Evolutionary conservation across 768 basidiomycete genomes (phyloP).

Genomic region (Boletus rufocinnamomeus): DNA sequence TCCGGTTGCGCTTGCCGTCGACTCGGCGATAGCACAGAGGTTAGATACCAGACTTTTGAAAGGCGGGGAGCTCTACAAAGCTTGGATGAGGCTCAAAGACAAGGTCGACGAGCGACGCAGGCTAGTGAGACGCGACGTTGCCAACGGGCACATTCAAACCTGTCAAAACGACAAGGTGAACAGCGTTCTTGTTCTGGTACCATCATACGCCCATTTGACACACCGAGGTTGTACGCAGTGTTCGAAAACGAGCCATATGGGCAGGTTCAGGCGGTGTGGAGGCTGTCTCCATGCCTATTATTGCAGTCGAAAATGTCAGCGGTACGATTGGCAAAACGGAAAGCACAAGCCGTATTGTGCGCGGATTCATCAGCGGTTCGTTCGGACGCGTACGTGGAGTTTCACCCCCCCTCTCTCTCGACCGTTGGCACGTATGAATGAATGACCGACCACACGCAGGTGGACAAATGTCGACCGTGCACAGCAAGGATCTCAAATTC

Average conservation of each 20-base stretch:
- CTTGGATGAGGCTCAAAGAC: conserved; percentile 25
- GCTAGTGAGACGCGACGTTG: conserved; percentile 20
- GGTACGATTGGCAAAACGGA: conserved; percentile 30
- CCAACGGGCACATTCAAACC: conserved; percentile 25
- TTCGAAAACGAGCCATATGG: conserved; percentile 17
- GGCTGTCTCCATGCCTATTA: conserved; percentile 35
- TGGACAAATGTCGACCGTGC: conserved; percentile 28
- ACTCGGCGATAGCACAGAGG: conserved; percentile 5
- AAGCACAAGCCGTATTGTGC: conserved; percentile 31
- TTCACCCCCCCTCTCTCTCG: too few species aligned
- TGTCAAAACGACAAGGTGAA: conserved; percentile 30
- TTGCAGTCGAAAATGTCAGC: conserved; percentile 30
- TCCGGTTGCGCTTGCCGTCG: conserved; percentile 13
- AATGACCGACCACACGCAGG: conserved; percentile 11
- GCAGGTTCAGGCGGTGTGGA: conserved; percentile 28
- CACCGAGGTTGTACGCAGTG: conserved; percentile 15
- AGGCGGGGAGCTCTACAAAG: conserved; percentile 21
- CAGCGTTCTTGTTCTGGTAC: not conserved
- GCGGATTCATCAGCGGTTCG: conserved; percentile 22
- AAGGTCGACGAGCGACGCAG: conserved; percentile 21
- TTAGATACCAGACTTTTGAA: conserved; percentile 17
- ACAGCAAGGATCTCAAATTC: conserved; percentile 30
- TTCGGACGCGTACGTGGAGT: conserved; percentile 18
- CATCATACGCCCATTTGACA: not conserved
- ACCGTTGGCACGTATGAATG: not conserved